Conservation (phyloP, 305 asterid species). For the Fraxinus nigra region DNA sequence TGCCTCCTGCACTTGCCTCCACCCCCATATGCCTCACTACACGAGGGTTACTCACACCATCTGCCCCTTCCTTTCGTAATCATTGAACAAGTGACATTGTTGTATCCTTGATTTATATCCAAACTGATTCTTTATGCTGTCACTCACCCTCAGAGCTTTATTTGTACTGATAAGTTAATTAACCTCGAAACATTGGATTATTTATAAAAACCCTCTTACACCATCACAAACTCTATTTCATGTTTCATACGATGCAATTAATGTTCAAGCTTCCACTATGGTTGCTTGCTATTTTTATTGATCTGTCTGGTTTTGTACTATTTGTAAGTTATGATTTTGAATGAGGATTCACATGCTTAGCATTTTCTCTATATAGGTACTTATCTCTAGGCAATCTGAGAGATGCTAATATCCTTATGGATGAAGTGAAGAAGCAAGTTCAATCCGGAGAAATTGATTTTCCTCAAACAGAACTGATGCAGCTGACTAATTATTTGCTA, state of each 20-base stretch:
- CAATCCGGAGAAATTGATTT: slow-evolving; percentile 51
- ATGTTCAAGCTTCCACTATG: slow-evolving; percentile 16
- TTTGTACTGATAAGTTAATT: not conserved
- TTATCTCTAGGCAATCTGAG: slow-evolving; percentile 80
- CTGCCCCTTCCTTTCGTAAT: not conserved
- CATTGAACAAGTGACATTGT: not conserved
- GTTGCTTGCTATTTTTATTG: not conserved
- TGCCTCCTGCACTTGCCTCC: too few relatives aligned
- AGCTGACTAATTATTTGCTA: slow-evolving; percentile 69
- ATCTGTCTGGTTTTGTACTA: not conserved
- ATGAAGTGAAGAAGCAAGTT: slow-evolving; percentile 71
- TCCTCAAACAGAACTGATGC: slow-evolving; percentile 74
- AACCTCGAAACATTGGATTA: not conserved
- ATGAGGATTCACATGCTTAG: not conserved
- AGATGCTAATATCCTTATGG: slow-evolving; percentile 86
- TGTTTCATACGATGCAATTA: not conserved
- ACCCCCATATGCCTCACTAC: too few relatives aligned
- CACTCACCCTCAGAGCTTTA: not conserved
- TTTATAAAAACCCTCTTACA: not conserved
- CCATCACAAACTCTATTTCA: not conserved
- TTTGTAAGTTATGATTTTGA: not conserved
- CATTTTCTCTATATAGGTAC: slow-evolving; percentile 46
- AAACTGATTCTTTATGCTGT: not conserved
- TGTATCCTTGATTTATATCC: not conserved
- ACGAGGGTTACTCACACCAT: too few relatives aligned